A percentile compares a stretch with the other conserved stretches of the same genome.
phyloP scores from a whole-genome alignment of 2,329 filamentous ascomycete species.

The Coniochaeta sp. region DNA sequence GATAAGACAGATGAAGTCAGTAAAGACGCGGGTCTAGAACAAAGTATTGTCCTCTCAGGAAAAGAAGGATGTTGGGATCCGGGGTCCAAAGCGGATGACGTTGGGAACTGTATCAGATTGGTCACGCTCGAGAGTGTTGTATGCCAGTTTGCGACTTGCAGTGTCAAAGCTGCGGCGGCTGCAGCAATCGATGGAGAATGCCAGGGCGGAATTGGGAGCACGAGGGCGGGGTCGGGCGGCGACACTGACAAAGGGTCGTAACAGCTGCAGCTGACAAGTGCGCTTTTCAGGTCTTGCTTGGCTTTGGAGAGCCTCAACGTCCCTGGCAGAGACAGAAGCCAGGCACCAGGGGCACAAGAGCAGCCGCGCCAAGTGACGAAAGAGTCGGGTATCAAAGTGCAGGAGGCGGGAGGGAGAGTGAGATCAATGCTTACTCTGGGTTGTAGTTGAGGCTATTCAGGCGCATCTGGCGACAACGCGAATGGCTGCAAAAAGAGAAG shows the following conservation, averaged over 20 bases:
- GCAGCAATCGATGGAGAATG: neutral
- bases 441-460: neutral
- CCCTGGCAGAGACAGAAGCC: too few species aligned
- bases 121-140: neutral
- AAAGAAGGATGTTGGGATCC: neutral
- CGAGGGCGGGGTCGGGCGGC: constrained; percentile 1
- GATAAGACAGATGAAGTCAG: neutral
- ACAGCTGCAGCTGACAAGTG: neutral
- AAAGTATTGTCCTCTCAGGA: neutral
- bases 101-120: neutral
- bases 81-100: neutral
- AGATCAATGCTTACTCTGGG: neutral
- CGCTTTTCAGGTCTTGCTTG: neutral
- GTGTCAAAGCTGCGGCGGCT: neutral
- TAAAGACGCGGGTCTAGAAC: constrained; percentile 1
- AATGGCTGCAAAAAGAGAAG: neutral
- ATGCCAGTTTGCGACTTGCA: neutral
- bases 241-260: neutral
- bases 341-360: too few species aligned
- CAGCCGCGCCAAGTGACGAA: too few species aligned
- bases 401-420: neutral
- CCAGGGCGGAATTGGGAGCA: constrained; percentile 1
- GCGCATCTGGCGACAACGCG: neutral
- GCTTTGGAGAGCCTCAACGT: neutral
- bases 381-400: neutral